A percentile compares a stretch with the other conserved stretches of the same genome.
Evolutionary conservation across 805 yeast genomes (phyloP).

Genomic region (Starmerella asiatica): DNA sequence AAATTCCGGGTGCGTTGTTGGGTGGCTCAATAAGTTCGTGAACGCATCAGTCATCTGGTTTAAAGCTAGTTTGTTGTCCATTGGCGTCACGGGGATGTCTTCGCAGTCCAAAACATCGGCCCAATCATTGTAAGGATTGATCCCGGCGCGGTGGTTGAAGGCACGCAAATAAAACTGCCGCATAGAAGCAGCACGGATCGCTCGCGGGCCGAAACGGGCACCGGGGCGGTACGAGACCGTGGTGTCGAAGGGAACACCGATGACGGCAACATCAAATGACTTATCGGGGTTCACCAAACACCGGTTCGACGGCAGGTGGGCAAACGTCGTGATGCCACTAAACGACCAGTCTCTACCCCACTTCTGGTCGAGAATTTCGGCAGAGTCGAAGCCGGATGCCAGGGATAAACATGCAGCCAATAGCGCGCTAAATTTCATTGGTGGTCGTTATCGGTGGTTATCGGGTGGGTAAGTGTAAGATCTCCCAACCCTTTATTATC

Average conservation of each 20-base stretch:
- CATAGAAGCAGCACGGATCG: constrained; percentile 28
- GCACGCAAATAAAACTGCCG: constrained; percentile 59
- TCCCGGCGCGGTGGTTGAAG: constrained; percentile 50
- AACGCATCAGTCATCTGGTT: constrained; percentile 47
- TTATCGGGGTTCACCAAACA: constrained; percentile 39
- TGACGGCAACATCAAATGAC: constrained; percentile 52
- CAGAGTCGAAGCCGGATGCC: constrained; percentile 9
- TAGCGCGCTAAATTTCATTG: background rate
- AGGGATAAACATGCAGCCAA: background rate
- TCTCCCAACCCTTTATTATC: no score
- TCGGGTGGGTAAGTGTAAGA: no score
- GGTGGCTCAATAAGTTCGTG: constrained; percentile 37
- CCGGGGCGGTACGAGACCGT: constrained; percentile 70
- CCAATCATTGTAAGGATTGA: constrained; percentile 46
- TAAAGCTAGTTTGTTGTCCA: constrained; percentile 51
- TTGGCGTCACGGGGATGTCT: constrained; percentile 55
- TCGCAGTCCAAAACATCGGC: constrained; percentile 51
- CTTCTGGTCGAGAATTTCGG: constrained; percentile 33
- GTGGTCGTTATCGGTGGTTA: background rate
- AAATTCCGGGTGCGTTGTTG: constrained; percentile 19
- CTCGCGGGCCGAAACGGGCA: constrained; percentile 63
- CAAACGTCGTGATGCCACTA: constrained; percentile 39
- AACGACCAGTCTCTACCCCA: constrained; percentile 69
- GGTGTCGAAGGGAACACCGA: constrained; percentile 77
- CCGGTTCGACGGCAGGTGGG: constrained; percentile 48